Evolutionary conservation across 2,329 filamentous ascomycete species (phyloP).

Genomic region (Stachybotrys chlorohalonatus): DNA sequence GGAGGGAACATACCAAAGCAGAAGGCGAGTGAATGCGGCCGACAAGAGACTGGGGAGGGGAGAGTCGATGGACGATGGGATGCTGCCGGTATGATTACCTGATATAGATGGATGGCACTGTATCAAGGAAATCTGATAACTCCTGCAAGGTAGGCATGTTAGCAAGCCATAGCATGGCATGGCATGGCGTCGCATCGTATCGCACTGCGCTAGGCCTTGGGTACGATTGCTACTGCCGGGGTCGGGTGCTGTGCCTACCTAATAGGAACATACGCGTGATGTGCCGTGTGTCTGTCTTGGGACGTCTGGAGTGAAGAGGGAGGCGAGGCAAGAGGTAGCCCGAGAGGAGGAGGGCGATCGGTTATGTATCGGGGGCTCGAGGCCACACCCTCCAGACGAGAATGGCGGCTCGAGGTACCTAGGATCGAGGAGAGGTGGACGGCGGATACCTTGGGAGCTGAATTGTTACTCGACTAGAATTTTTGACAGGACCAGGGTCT

Average conservation of each 20-base stretch:
- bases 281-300: neutral
- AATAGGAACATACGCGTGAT: neutral
- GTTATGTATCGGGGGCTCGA: constrained; percentile 17
- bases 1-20: neutral
- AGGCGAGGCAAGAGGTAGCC: constrained; percentile 10
- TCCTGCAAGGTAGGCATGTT: neutral
- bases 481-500: neutral
- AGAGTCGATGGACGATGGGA: neutral
- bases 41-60: neutral
- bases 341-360: constrained; percentile 14
- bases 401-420: neutral
- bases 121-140: neutral
- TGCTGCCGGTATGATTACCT: neutral
- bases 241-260: neutral
- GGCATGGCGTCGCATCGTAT: neutral
- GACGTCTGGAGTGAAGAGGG: neutral
- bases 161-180: neutral
- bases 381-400: constrained; percentile 1
- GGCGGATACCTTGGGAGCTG: neutral
- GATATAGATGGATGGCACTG: neutral
- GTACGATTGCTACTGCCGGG: neutral
- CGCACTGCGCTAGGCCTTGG: neutral
- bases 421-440: neutral
- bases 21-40: neutral
- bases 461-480: neutral